Percentiles rank a stretch among this genome's conserved stretches.
phyloP scores from a whole-genome alignment of 1,284 basidiomycete species.

The Malassezia slooffiae region DNA sequence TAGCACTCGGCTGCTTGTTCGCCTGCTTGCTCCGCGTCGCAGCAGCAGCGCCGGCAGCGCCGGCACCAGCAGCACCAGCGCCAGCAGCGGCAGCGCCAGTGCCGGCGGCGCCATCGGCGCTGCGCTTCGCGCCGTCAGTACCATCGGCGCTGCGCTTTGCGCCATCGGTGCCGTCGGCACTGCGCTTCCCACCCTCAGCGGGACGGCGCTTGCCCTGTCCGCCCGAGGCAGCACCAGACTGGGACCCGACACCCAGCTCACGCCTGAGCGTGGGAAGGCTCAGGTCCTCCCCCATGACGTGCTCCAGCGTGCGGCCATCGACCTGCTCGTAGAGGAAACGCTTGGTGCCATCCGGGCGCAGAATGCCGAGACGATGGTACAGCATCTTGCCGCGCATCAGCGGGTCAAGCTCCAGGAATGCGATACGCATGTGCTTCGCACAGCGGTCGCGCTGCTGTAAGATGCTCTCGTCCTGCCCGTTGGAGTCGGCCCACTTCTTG shows the following conservation, averaged over 20 bases:
- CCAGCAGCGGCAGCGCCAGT: conserved; percentile 12
- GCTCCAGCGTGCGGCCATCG: conserved; percentile 28
- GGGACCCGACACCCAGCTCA: too few species aligned
- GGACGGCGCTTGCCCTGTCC: conserved; percentile 33
- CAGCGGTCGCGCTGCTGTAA: conserved; percentile 32
- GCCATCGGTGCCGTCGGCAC: conserved; percentile 13
- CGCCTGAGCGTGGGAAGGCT: conserved; percentile 26
- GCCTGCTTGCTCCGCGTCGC: too few species aligned
- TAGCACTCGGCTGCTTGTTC: too few species aligned
- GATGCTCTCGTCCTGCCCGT: conserved; percentile 21
- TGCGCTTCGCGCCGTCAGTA: background rate
- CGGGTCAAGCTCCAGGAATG: conserved; percentile 45
- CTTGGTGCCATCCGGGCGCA: conserved; percentile 41
- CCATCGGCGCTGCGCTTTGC: conserved; percentile 14
- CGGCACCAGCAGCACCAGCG: conserved; percentile 16
- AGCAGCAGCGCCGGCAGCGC: conserved; percentile 12
- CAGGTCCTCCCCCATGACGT: conserved; percentile 30
- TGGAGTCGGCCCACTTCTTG: conserved; percentile 35
- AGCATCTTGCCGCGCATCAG: conserved; percentile 39
- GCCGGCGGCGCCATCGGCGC: conserved; percentile 6
- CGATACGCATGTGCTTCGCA: conserved; percentile 42
- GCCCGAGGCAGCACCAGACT: too few species aligned
- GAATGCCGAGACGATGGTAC: conserved; percentile 44
- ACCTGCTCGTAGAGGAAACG: conserved; percentile 42
- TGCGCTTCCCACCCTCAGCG: conserved; percentile 26